A percentile compares a stretch with the other conserved stretches of the same genome.
Conservation (phyloP, 2,329 filamentous ascomycete species). For the Penicillium sp. region DNA sequence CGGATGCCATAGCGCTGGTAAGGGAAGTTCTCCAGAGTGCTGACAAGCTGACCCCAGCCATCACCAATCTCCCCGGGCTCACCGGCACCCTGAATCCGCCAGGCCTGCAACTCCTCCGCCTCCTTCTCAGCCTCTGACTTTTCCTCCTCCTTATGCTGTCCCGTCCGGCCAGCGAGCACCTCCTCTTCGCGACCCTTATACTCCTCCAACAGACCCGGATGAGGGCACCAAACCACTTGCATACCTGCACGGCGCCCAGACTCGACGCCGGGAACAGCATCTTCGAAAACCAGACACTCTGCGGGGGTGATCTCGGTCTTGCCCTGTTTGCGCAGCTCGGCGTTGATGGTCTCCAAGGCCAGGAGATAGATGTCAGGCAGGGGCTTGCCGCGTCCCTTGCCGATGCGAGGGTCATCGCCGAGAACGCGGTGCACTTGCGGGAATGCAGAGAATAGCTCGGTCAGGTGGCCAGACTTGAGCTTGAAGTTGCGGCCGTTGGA, state of each 20-base stretch:
- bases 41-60: constrained; percentile 59
- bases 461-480: constrained; percentile 68
- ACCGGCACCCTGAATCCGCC: constrained; percentile 46
- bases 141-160: constrained; percentile 63
- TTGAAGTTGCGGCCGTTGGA: constrained; percentile 71
- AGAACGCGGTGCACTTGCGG: constrained; percentile 70
- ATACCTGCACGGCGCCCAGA: constrained; percentile 88
- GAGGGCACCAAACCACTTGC: constrained; percentile 91
- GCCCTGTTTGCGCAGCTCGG: constrained; percentile 60
- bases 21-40: constrained; percentile 60
- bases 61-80: constrained; percentile 59
- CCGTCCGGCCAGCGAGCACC: constrained; percentile 80
- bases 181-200: constrained; percentile 75
- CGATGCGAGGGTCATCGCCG: constrained; percentile 81
- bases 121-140: constrained; percentile 42
- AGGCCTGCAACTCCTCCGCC: constrained; percentile 41
- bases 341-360: constrained; percentile 82
- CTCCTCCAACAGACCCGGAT: constrained; percentile 73
- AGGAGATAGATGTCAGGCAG: constrained; percentile 92
- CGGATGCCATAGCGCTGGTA: constrained; percentile 61
- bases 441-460: constrained; percentile 60
- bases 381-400: constrained; percentile 82
- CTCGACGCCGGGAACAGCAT: constrained; percentile 91
- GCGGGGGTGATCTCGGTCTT: constrained; percentile 68
- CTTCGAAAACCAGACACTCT: constrained; percentile 96